Evolutionary conservation across 371 early-diverging fungal genomes (phyloP), one percentile per base, ranked within the genome.

Genomic region (Apophysomyces variabilis): DNA sequence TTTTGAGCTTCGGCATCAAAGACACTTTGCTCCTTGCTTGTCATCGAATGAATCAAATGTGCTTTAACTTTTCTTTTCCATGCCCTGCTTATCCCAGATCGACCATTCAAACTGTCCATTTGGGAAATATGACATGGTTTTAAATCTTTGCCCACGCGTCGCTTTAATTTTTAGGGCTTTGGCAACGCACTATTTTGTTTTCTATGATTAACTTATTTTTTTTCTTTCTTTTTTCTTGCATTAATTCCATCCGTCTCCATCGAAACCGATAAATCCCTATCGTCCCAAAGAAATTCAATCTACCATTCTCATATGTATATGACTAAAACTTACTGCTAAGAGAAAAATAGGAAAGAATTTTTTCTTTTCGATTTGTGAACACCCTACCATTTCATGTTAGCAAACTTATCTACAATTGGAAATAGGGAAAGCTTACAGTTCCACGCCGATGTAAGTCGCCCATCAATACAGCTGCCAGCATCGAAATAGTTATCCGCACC

Each of bases 381-480:
- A 97, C 98, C 83, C 82, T 82, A 66, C 18, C 43, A 47, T 16
- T 38, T 41, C 43, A 38, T 9, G 38, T 57, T 16, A 38, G 13
- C 14, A 38, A 41, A 41, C 9, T 26, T 26, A 21, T 11, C 37
- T 13, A 5, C 35, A 26, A 26, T 57, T 35, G 13, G 46, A 41
- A 57, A 5, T 58, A 8, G 7, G 32, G 13, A 46, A 41, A 47
- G 58, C 74, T 70, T 73, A 81, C 86, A 98, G 79, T 98, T 97
- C 98, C 97, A 95, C 13, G 95, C 94, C 38, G 91, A 90, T 1
- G 98, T 98, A 66, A 98, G 77, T 47, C 99, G 85, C 39, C 98
- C 99, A 66, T 98, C 99, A 76, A 98, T 97, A 76, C 99, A 98
- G 46, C 90, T 79, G 35, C 98, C 98, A 12, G 98, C 98, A 68